These are phyloP conservation scores for Friedmanniomyces simplex DNA, from an alignment of 495 filamentous ascomycete species.

Conservation along the genomic window DNA sequence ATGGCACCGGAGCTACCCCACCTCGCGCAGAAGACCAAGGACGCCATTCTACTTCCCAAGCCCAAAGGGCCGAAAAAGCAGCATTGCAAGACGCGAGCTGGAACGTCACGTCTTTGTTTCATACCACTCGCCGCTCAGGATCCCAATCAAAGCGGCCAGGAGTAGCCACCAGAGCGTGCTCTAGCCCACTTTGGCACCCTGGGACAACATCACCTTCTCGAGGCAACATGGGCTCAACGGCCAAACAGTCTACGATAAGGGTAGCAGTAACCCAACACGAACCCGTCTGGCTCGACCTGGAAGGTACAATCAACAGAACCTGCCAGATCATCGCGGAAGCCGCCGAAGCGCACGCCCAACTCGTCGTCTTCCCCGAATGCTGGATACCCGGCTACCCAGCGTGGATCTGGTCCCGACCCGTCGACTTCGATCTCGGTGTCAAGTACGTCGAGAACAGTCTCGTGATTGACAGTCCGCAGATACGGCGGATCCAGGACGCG, in stretches of 20 bases:
- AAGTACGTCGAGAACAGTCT: conserved; percentile 46
- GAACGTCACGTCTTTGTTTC: too few species aligned
- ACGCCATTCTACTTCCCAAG: too few species aligned
- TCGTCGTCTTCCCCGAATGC: conserved; percentile 47
- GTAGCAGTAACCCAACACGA: conserved; percentile 32
- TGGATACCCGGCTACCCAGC: conserved; percentile 48
- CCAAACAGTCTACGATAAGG: conserved; percentile 2
- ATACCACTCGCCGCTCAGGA: too few species aligned
- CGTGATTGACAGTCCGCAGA: conserved; percentile 35
- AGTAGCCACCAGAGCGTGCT: too few species aligned
- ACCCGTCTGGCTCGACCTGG: conserved; percentile 45
- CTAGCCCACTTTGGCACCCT: too few species aligned
- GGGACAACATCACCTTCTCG: neutral
- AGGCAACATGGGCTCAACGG: neutral
- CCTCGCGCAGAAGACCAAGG: too few species aligned
- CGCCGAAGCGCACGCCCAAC: conserved; percentile 37
- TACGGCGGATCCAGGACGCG: conserved; percentile 34
- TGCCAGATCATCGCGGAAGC: conserved; percentile 43
- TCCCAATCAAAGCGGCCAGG: too few species aligned
- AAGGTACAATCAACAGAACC: conserved; percentile 40
- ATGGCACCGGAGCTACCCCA: too few species aligned
- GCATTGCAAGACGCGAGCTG: too few species aligned
- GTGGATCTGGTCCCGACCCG: conserved; percentile 17
- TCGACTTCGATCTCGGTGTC: conserved; percentile 34
- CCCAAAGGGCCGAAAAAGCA: too few species aligned